Conservation (phyloP, 352 stramenopile species). For the Phytopythium ostracodes region DNA sequence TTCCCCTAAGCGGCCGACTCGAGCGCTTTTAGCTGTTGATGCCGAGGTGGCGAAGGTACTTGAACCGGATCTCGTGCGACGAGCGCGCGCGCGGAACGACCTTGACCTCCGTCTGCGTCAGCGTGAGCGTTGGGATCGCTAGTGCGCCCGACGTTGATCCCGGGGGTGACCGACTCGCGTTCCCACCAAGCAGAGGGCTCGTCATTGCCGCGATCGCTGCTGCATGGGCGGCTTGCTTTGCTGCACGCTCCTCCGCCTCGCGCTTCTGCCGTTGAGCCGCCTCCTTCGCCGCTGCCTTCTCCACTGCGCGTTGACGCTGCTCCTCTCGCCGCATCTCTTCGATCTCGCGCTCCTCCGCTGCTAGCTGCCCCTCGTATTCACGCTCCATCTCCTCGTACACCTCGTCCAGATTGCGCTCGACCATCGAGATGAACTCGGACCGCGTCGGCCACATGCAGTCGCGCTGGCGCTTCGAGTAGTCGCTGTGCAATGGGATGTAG, state of each 20-base stretch:
- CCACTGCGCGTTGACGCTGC: constrained; percentile 42
- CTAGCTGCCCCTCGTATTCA: constrained; percentile 72
- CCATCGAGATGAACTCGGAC: constrained; percentile 81
- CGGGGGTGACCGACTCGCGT: constrained; percentile 31
- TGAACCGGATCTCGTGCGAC: constrained; percentile 77
- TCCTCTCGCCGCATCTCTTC: constrained; percentile 73
- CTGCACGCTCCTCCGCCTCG: constrained; percentile 14
- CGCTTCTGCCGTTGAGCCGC: constrained; percentile 9
- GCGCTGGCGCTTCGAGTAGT: constrained; percentile 85
- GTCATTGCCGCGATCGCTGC: constrained; percentile 1
- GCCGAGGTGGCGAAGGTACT: constrained; percentile 85
- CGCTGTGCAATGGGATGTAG: constrained; percentile 79
- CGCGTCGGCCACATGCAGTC: constrained; percentile 85
- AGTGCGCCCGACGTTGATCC: constrained; percentile 17
- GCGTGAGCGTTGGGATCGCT: constrained; percentile 33
- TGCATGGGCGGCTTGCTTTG: constrained; percentile 12
- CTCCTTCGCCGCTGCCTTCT: constrained; percentile 9
- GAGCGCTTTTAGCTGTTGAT: constrained; percentile 58
- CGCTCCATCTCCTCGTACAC: constrained; percentile 88
- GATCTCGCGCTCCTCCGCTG: constrained; percentile 62
- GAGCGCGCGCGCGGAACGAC: constrained; percentile 68
- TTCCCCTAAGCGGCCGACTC: not conserved
- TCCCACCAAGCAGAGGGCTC: not conserved
- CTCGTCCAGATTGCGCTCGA: constrained; percentile 84
- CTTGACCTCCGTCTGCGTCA: constrained; percentile 66